Conservation (phyloP, 768 basidiomycete genomes). For the Mycena chlorophos region DNA sequence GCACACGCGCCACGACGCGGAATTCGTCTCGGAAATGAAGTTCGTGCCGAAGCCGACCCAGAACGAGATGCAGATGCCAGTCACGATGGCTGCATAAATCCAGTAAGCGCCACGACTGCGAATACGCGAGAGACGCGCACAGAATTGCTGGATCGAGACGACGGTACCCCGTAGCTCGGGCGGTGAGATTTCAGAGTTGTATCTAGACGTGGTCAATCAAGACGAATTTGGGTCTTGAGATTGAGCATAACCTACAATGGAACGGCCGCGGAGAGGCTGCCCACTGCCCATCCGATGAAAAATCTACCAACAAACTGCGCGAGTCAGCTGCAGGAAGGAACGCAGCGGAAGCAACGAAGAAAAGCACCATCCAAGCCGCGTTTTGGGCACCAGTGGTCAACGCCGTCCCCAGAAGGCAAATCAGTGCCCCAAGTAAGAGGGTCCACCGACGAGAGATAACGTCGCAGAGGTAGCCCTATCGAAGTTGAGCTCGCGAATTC, state of each 20-base stretch:
- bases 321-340: not conserved
- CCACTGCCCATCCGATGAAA: constrained; percentile 60
- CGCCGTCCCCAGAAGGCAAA: constrained; percentile 22
- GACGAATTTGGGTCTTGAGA: constrained; percentile 26
- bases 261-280: constrained; percentile 45
- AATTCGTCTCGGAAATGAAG: constrained; percentile 24
- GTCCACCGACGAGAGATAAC: constrained; percentile 25
- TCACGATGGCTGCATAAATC: constrained; percentile 34
- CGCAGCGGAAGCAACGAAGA: not conserved
- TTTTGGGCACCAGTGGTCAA: constrained; percentile 24
- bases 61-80: constrained; percentile 30
- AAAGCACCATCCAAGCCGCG: constrained; percentile 20
- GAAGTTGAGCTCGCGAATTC: not conserved
- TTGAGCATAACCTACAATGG: constrained; percentile 20
- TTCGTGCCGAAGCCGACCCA: constrained; percentile 26
- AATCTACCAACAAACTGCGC: constrained; percentile 43
- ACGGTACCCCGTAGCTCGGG: constrained; percentile 38
- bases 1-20: constrained; percentile 32
- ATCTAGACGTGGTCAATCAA: constrained; percentile 28
- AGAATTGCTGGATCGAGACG: constrained; percentile 38
- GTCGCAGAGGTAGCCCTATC: constrained; percentile 25
- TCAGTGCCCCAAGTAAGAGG: constrained; percentile 17
- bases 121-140: too few species aligned
- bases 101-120: too few species aligned
- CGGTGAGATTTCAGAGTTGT: constrained; percentile 41